Conservation (phyloP, 306 rosid genomes). For the Glycine latifolia region DNA sequence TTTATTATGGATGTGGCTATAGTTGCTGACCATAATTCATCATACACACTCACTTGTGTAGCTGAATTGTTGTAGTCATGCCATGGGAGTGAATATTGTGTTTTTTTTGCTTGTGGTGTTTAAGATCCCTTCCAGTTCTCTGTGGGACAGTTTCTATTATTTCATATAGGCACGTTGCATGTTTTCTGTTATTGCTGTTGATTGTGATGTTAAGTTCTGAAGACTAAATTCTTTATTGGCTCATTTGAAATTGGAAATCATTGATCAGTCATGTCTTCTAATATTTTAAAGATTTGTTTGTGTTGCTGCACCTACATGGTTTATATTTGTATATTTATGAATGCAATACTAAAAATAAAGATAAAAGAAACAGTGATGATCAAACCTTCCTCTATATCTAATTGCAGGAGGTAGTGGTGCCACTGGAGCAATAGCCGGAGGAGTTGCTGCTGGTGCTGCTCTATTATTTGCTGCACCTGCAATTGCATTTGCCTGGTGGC, state of each 20-base stretch:
- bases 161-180: background rate
- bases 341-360: background rate
- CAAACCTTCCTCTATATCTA: constrained; percentile 35
- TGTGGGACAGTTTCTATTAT: constrained; percentile 5
- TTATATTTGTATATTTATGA: constrained; percentile 11
- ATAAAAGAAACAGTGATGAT: constrained; percentile 28
- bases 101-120: constrained; percentile 3
- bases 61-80: background rate
- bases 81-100: background rate
- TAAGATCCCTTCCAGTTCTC: constrained; percentile 24
- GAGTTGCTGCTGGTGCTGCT: constrained; percentile 99
- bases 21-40: constrained; percentile 5
- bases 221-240: constrained; percentile 12
- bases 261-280: constrained; percentile 17
- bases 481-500: constrained; percentile 99
- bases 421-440: constrained; percentile 98
- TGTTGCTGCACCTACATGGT: background rate
- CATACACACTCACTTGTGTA: background rate
- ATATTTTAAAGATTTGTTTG: constrained; percentile 11
- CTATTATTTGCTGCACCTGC: constrained; percentile 98
- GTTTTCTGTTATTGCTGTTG: constrained; percentile 21
- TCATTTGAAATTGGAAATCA: constrained; percentile 17
- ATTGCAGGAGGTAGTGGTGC: constrained; percentile 85
- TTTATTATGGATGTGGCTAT: background rate
- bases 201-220: constrained; percentile 14